These are phyloP conservation scores for Medicago ruthenica DNA, from an alignment of 306 rosid species.

Conservation along the genomic window DNA sequence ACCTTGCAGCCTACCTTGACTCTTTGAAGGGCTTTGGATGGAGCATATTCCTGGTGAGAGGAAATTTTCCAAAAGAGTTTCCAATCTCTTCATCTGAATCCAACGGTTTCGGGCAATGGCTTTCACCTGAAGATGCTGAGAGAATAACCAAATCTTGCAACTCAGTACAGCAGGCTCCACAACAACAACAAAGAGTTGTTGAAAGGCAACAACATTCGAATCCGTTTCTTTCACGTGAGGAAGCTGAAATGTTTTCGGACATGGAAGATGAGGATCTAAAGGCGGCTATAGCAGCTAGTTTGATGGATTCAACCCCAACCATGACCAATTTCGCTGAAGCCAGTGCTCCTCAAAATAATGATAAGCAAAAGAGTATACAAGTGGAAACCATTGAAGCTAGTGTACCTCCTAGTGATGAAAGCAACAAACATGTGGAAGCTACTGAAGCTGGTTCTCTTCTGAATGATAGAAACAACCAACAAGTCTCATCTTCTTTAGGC, in stretches of 20 bases:
- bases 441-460: constrained; percentile 37
- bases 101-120: constrained; percentile 96
- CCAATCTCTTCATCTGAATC: constrained; percentile 89
- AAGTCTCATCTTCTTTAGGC: constrained; percentile 33
- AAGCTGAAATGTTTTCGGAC: constrained; percentile 62
- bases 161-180: constrained; percentile 63
- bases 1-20: constrained; percentile 94
- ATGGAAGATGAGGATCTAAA: constrained; percentile 89
- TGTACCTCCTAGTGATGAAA: constrained; percentile 38
- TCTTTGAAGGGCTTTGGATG: constrained; percentile 92
- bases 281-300: constrained; percentile 95
- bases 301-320: constrained; percentile 65
- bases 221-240: constrained; percentile 54
- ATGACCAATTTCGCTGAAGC: constrained; percentile 43
- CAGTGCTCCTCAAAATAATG: constrained; percentile 44
- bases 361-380: constrained; percentile 46
- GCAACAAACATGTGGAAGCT: constrained; percentile 30
- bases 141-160: constrained; percentile 90
- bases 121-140: constrained; percentile 94
- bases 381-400: constrained; percentile 32
- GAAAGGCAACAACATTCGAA: constrained; percentile 48
- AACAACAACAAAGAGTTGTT: constrained; percentile 50
- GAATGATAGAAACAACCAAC: constrained; percentile 44
- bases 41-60: constrained; percentile 97
- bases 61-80: constrained; percentile 90